Evolutionary conservation across 345 rosid genomes (phyloP).

Genomic region (Salix suchowensis): DNA sequence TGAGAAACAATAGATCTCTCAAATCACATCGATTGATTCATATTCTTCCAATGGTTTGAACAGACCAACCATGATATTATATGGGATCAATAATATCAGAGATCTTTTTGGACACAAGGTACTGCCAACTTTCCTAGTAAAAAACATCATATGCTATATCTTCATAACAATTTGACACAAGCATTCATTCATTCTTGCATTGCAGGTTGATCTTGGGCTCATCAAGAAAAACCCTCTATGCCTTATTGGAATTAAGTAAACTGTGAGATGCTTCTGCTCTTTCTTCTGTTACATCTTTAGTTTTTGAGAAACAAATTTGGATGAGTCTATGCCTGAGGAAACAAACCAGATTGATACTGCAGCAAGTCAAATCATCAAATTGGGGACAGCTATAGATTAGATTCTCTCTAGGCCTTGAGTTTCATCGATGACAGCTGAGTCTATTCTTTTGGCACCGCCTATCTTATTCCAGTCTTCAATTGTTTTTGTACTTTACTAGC

Average conservation of each 20-base stretch:
- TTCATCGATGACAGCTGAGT: neutral
- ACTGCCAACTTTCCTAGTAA: conserved; percentile 8
- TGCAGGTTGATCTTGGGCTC: conserved; percentile 83
- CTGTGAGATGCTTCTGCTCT: neutral
- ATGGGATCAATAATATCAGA: conserved; percentile 69
- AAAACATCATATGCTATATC: neutral
- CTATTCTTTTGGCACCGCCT: neutral
- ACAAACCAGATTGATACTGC: neutral
- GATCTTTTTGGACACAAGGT: conserved; percentile 98
- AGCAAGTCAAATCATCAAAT: neutral
- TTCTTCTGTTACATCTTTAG: neutral
- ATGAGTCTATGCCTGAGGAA: neutral
- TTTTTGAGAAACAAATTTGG: neutral
- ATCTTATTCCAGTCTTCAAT: neutral
- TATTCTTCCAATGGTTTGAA: conserved; percentile 9
- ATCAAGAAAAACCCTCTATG: conserved; percentile 72
- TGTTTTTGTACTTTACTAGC: neutral
- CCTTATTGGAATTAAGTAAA: conserved; percentile 52
- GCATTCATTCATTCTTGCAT: neutral
- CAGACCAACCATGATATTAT: conserved; percentile 93
- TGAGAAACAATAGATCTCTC: neutral
- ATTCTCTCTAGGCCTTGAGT: no score
- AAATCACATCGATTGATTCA: neutral
- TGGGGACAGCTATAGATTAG: no score
- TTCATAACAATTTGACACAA: neutral